These are phyloP conservation scores for Patellaria atrata DNA, from an alignment of 495 filamentous ascomycete species.

Conservation along the genomic window DNA sequence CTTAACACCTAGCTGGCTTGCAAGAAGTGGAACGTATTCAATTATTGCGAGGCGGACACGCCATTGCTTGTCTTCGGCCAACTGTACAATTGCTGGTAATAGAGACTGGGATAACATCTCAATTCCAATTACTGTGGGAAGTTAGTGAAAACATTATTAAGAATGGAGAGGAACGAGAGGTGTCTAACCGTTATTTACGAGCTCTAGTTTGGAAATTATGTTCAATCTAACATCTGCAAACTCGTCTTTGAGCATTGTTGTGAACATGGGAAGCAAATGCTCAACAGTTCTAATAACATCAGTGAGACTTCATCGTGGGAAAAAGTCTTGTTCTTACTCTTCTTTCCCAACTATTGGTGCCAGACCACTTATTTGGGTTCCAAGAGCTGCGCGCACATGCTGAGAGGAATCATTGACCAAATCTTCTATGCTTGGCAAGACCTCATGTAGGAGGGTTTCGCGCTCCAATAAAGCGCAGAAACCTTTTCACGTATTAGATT, in stretches of 20 bases:
- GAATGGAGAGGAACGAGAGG: not conserved
- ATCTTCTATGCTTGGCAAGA: conserved; percentile 93
- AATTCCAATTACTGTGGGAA: conserved; percentile 73
- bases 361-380: conserved; percentile 92
- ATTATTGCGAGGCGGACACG: conserved; percentile 95
- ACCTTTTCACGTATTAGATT: conserved; percentile 35
- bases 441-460: conserved; percentile 80
- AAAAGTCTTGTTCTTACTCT: conserved; percentile 48
- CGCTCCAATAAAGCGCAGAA: conserved; percentile 83
- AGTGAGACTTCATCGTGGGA: not conserved
- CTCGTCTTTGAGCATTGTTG: conserved; percentile 98
- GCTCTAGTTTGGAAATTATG: conserved; percentile 95
- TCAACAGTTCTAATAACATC: conserved; percentile 58
- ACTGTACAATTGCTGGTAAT: conserved; percentile 91
- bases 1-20: conserved; percentile 86
- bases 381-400: conserved; percentile 88
- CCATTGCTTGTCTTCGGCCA: conserved; percentile 99
- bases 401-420: conserved; percentile 91
- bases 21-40: conserved; percentile 94
- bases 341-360: conserved; percentile 96
- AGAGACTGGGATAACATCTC: conserved; percentile 92
- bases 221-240: conserved; percentile 95
- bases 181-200: conserved; percentile 79
- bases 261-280: conserved; percentile 95
- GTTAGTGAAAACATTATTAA: not conserved